Base-by-base conservation (phyloP, 176 grass and related monocot genomes). In the Oryza punctata region DNA sequence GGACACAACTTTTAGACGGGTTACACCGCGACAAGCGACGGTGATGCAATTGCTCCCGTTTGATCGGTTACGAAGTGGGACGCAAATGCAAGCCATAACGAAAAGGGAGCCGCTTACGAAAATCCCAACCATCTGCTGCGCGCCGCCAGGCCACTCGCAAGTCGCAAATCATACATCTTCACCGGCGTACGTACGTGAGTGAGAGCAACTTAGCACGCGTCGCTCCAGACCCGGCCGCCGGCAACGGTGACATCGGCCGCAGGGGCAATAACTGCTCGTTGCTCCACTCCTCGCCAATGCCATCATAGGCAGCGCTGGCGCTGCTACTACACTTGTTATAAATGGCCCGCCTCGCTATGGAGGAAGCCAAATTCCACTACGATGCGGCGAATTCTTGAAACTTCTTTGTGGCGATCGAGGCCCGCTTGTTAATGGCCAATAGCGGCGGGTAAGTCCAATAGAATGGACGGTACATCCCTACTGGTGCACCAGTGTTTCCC, bases 301-400 rank as follows among this genome's bases (percentile, higher is more conserved):
- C 37, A 15, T 44, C 37, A 15, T 44, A 41, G 10, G 10, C 11
- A 44, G 33, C 69, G 11, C 12, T 44, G 3, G 8, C 30, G 21
- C 11, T 37, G 6, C 4, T 24, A 1, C 29, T 4, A 37, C 35
- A 23, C 21, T 45, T 72, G 3, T 38, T 38, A 38, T 72, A 47
- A 73, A 47, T 49, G 24, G 24, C 41, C 24, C 12, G 4, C 3
- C 57, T 4, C 3, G 5, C 52, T 2, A 54, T 8, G 52, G 52
- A 46, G 23, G 43, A 47, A 73, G 41, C 70, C 70, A 73, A 73
- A 47, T 73, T 73, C 43, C 70, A 47, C 15, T 73, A 7, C 41
- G 13, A 27, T 27, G 7, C 12, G 14, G 11, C 69, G 5, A 8
- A 10, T 47, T 72, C 41, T 3, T 47, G 41, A 47, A 72, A 16